Evolutionary conservation across 208 protist genomes (phyloP), one percentile per base, ranked within the genome.

Genomic region (Leishmania aethiopica): DNA sequence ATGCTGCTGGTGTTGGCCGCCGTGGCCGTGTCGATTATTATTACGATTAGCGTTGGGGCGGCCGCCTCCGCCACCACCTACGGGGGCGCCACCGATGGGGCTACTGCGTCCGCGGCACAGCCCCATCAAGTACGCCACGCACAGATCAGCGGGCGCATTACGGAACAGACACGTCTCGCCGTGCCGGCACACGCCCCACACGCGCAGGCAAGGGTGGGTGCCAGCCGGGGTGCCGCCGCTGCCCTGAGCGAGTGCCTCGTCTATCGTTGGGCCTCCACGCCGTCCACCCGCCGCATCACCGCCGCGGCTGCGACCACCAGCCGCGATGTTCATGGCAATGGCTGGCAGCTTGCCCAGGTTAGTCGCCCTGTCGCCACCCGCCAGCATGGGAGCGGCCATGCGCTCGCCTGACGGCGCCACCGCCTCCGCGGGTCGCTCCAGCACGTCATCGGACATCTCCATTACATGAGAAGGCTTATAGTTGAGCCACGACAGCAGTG

Each of bases 401-500:
- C 93, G 93, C 32, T 92, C 86, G 1, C 90, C 92, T 10, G 93
- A 96, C 22, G 93, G 93, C n/a, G 91, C 91, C 51, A 95, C 93
- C n/a, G 91, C 93, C 86, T 95, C 92, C 3, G 92, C 93, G 51
- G 91, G 91, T 40, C 93, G 92, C 75, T 87, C 79, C 62, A 92
- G 75, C n/a, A 95, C 89, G 74, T 96, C 91, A 49, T 93, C 88
- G 2, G 90, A 78, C 70, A 96, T 84, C 77, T 89, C 84, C 82
- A 90, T 92, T 75, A 91, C 93, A 74, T 86, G 78, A 32, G 84
- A 78, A 8, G 93, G 93, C 76, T 85, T 90, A 88, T 96, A 96
- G 79, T 93, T 88, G 22, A 96, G 86, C 92, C 93, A 96, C 60
- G 93, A 95, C 59, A 96, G 87, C 70, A 96, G 87, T 6, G 93